Conservation (phyloP, 495 filamentous ascomycete genomes). For the Mycothermus thermophilus region DNA sequence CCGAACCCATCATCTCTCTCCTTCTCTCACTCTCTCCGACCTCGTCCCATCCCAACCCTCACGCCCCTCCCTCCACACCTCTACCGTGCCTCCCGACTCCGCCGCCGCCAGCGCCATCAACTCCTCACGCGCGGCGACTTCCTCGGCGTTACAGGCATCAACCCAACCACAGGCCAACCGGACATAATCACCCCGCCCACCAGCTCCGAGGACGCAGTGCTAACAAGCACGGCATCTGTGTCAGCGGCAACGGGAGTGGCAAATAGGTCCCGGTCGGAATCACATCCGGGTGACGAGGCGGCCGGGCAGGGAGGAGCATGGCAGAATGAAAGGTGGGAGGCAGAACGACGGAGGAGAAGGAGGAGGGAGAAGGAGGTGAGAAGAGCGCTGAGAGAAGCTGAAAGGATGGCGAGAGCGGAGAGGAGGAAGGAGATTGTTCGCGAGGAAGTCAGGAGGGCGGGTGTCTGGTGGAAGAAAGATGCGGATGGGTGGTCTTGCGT, state of each 20-base stretch:
- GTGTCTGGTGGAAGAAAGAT: constrained; percentile 27
- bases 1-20: no score
- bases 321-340: no score
- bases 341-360: no score
- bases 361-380: no score
- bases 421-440: constrained; percentile 22
- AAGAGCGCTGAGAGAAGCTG: constrained; percentile 6
- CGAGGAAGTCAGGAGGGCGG: constrained; percentile 14
- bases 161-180: constrained; percentile 37
- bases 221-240: neutral
- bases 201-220: constrained; percentile 13
- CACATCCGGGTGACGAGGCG: constrained; percentile 15
- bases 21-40: no score
- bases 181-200: constrained; percentile 32
- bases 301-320: neutral
- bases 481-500: constrained; percentile 36
- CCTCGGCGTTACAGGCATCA: constrained; percentile 40
- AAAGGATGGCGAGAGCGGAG: constrained; percentile 19
- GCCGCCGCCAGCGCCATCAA: constrained; percentile 22
- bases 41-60: neutral
- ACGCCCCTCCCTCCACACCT: constrained; percentile 12
- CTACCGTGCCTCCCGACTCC: constrained; percentile 24
- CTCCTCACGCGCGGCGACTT: constrained; percentile 37
- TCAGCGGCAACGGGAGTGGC: neutral
- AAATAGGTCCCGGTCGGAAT: neutral